phyloP scores from a whole-genome alignment of 352 stramenopile genomes.

The Hyaloperonospora brassicae region DNA sequence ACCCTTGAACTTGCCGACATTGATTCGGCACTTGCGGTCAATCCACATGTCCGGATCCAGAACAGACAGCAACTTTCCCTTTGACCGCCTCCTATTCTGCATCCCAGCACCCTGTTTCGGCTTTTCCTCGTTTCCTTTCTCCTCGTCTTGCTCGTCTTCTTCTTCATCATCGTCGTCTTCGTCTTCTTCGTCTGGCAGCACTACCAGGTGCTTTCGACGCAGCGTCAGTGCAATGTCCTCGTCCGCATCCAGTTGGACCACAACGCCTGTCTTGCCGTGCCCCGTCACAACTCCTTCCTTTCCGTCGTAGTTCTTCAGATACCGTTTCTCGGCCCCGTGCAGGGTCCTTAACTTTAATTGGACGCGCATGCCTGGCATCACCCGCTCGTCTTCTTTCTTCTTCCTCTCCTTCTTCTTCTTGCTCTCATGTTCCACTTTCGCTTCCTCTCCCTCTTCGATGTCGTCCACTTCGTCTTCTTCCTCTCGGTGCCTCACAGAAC shows the following conservation, averaged over 20 bases:
- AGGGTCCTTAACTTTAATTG: slow-evolving; percentile 41
- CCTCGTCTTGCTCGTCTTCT: slow-evolving; percentile 27
- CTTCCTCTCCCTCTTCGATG: slow-evolving; percentile 10
- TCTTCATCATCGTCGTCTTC: slow-evolving; percentile 31
- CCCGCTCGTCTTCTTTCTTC: slow-evolving; percentile 27
- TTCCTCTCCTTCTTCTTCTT: slow-evolving; percentile 51
- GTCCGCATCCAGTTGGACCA: slow-evolving; percentile 49
- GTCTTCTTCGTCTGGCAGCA: slow-evolving; percentile 22
- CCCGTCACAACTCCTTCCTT: slow-evolving; percentile 61
- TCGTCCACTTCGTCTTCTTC: slow-evolving; percentile 22
- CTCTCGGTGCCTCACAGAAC: slow-evolving; percentile 16
- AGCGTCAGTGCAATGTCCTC: slow-evolving; percentile 44
- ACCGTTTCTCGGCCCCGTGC: slow-evolving; percentile 38
- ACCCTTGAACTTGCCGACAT: slow-evolving; percentile 84
- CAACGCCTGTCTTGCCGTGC: slow-evolving; percentile 27
- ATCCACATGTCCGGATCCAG: slow-evolving; percentile 87
- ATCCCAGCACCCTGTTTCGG: slow-evolving; percentile 14
- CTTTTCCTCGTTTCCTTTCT: slow-evolving; percentile 14
- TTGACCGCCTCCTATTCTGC: slow-evolving; percentile 26
- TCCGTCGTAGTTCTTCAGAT: slow-evolving; percentile 62
- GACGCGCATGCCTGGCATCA: slow-evolving; percentile 50
- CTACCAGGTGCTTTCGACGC: slow-evolving; percentile 42
- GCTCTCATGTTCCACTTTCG: slow-evolving; percentile 2
- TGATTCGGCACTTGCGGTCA: slow-evolving; percentile 77
- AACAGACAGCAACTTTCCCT: slow-evolving; percentile 61